Base-by-base conservation (phyloP, 495 filamentous ascomycete species). In the Amniculicola lignicola region DNA sequence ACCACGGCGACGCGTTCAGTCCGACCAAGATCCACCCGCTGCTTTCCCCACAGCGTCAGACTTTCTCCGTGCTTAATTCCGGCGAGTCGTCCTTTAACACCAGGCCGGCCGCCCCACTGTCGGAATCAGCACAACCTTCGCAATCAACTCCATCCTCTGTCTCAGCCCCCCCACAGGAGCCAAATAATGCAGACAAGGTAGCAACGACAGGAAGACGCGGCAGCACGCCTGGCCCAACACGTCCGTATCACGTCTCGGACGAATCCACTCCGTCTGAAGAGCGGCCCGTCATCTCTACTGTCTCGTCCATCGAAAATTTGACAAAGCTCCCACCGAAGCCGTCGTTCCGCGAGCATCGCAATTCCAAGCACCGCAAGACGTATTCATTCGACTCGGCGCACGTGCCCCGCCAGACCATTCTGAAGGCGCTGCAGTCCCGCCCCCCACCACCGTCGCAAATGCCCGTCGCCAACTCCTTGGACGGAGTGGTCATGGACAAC, bases 371-470 rank as follows among this genome's bases (percentile, higher is more conserved):
- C 44, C 57, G 52, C 35, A 83, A 81, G 66, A 74, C 79, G 9
- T 73, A 82, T 35, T 87, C 87, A 11, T 77, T 83, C 54, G 85
- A 89, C 58, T 80, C 82, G 25, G 79, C 91, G 52, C 88, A 89
- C 21, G 79, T 92, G 52, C 88, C 89, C 21, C 82, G 85, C 22
- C 90, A 92, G 71, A 92, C 88, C 19, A 84, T 96, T 65, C 82
- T 93, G 73, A 92, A 93, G 66, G 87, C 89, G n/a, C 70, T 94
- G 47, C 87, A 86, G 29, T 89, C 89, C 15, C 79, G 84, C 25
- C 77, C 82, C 18, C 82, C 82, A 37, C 80, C 72, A 63, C 78
- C 79, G 55, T 83, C 80, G 50, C 77, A 75, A 29, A 70, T 43
- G 57, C 51, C 79, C 24, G 77, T 77, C 24, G 66, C 82, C 55